Evolutionary conservation across 2,329 filamentous ascomycete species (phyloP).

Genomic region (Aspergillus pseudonomiae): DNA sequence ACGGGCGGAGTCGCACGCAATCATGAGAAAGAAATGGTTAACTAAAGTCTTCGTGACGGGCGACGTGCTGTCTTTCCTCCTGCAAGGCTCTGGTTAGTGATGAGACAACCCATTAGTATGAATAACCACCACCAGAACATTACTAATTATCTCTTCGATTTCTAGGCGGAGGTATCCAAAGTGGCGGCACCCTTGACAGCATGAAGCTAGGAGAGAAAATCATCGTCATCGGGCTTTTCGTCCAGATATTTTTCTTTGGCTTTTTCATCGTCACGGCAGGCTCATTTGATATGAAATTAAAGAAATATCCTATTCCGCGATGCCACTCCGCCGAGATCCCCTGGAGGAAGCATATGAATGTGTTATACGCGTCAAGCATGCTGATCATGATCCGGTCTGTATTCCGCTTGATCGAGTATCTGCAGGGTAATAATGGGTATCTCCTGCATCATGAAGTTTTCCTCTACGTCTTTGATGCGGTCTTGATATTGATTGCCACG

Average conservation of each 20-base stretch:
- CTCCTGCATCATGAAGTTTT: constrained; percentile 12
- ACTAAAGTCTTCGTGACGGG: constrained; percentile 43
- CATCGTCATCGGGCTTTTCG: constrained; percentile 58
- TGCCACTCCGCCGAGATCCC: constrained; percentile 1
- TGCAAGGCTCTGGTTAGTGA: constrained; percentile 31
- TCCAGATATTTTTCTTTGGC: constrained; percentile 64
- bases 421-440: constrained; percentile 13
- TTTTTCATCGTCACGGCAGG: constrained; percentile 51
- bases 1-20: constrained; percentile 34
- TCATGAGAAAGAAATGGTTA: constrained; percentile 38
- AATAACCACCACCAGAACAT: background rate
- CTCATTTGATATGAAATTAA: constrained; percentile 14
- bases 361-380: constrained; percentile 16
- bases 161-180: constrained; percentile 23
- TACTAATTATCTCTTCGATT: background rate
- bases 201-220: constrained; percentile 37
- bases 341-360: constrained; percentile 16
- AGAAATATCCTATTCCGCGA: constrained; percentile 11
- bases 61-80: constrained; percentile 37
- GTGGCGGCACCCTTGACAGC: constrained; percentile 9
- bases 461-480: constrained; percentile 21
- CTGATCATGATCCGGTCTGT: constrained; percentile 22
- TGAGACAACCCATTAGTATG: background rate
- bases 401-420: constrained; percentile 15
- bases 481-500: constrained; percentile 18